phyloP scores from a whole-genome alignment of 2,329 filamentous ascomycete genomes.

The Cercospora canescens region DNA sequence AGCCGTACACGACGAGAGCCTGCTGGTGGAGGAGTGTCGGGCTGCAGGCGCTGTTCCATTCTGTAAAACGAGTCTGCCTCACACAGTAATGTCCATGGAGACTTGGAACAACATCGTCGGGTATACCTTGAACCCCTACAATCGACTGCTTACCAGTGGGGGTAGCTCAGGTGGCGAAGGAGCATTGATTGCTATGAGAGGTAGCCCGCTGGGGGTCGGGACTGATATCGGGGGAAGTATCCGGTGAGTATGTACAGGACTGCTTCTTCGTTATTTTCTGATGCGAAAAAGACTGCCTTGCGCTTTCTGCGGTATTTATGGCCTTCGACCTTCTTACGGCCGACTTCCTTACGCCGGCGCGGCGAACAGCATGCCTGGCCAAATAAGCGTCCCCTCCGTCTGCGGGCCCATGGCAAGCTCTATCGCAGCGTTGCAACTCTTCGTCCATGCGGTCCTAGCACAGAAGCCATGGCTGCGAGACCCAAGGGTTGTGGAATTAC shows the following conservation, averaged over 20 bases:
- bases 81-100: constrained; percentile 69
- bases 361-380: constrained; percentile 61
- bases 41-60: too few species aligned
- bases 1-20: constrained; percentile 57
- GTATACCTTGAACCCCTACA: constrained; percentile 57
- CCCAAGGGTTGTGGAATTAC: constrained; percentile 54
- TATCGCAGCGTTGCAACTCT: constrained; percentile 53
- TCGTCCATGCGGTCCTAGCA: constrained; percentile 42
- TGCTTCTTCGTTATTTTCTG: too few species aligned
- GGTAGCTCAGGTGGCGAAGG: constrained; percentile 69
- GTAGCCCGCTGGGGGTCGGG: constrained; percentile 62
- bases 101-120: constrained; percentile 66
- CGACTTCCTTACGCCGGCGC: constrained; percentile 59
- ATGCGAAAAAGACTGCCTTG: too few species aligned
- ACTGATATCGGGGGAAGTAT: constrained; percentile 65
- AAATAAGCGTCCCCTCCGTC: constrained; percentile 64
- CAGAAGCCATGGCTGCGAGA: constrained; percentile 55
- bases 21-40: too few species aligned
- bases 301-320: constrained; percentile 60
- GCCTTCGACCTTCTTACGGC: constrained; percentile 58
- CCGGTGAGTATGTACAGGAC: too few species aligned
- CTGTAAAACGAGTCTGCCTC: constrained; percentile 73
- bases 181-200: constrained; percentile 60
- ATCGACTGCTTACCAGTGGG: constrained; percentile 60
- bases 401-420: constrained; percentile 63